Conservation (phyloP, 1,284 basidiomycete species). For the Microbotryum saponariae region DNA sequence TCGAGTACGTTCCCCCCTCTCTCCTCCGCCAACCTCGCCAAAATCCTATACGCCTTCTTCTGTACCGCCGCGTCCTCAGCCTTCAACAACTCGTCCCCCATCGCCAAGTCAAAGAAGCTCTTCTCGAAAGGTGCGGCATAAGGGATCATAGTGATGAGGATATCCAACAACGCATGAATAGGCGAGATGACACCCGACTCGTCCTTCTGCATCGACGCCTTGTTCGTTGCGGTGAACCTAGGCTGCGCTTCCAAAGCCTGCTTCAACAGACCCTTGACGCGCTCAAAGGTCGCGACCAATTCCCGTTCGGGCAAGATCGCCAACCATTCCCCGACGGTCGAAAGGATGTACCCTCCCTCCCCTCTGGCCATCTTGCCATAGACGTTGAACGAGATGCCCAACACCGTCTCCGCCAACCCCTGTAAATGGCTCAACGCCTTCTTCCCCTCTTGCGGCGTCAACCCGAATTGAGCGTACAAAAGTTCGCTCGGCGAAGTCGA, state of each 20-base stretch:
- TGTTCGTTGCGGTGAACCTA: constrained; percentile 14
- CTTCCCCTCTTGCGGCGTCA: constrained; percentile 54
- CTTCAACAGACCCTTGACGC: constrained; percentile 68
- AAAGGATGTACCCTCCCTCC: constrained; percentile 72
- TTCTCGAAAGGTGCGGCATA: constrained; percentile 57
- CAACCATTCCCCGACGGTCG: constrained; percentile 54
- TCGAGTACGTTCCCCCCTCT: constrained; percentile 48
- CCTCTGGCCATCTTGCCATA: constrained; percentile 76
- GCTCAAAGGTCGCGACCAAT: constrained; percentile 68
- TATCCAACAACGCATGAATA: constrained; percentile 77
- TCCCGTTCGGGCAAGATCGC: constrained; percentile 54
- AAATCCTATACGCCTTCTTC: constrained; percentile 87
- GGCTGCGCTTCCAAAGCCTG: constrained; percentile 52
- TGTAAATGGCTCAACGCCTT: constrained; percentile 67
- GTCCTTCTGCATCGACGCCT: constrained; percentile 35
- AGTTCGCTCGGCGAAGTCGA: constrained; percentile 47
- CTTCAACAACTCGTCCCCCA: constrained; percentile 55
- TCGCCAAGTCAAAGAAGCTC: constrained; percentile 55
- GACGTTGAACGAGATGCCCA: constrained; percentile 94
- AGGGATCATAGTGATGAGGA: constrained; percentile 77
- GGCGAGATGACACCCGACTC: constrained; percentile 34
- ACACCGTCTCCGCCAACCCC: constrained; percentile 78
- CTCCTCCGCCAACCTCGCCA: constrained; percentile 63
- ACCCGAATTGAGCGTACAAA: constrained; percentile 48
- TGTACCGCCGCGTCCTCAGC: constrained; percentile 81